Base-by-base conservation (phyloP, 2,329 filamentous ascomycete genomes). In the Nemania sp. region DNA sequence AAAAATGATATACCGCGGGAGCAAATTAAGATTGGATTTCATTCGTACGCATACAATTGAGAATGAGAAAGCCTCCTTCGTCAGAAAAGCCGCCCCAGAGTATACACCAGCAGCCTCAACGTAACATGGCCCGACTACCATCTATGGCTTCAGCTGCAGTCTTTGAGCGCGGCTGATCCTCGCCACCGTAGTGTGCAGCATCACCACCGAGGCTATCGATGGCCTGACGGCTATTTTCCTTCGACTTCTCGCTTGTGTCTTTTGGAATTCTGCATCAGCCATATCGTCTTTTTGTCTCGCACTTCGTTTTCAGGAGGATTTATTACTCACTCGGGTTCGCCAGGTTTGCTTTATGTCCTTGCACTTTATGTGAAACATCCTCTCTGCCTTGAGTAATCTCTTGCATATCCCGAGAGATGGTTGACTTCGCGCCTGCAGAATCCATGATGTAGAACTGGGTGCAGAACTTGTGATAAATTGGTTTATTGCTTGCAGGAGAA, bases 261-360 rank as follows among this genome's bases (percentile, higher is more conserved):
- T 32, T 35, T 20, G 2, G 18, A 29, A 13, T 22, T 52, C 24
- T 2, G 15, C 22, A 32, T 70, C 22, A 70, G 62, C 52, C 38
- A 35, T 2, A 5, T 5, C 15, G 3, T 35, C n/a, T 27, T 27
- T 3, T 27, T 22, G 24, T 35, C 15, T n/a, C n/a, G n/a, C n/a
- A 29, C 43, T 41, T 32, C n/a, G 11, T 45, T 13, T 45, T 4
- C 41, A 5, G 35, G 13, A 11, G 45, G 27, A 41, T 18, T 41
- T n/a, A n/a, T n/a, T 32, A 15, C 47, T 62, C 20, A 84, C 83
- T 84, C 10, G 82, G 82, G 67, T 85, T 85, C 64, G 79, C 78
- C 20, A 85, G 70, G 68, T 85, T 85, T 2, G 83, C 82, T 75
- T 84, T 84, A 74, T 84, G 82, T 15, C 83, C 82, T 43, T 72